Evolutionary conservation across 1,284 basidiomycete species (phyloP), one percentile per base, ranked within the genome.

Genomic region (Leccinum angustisporum): DNA sequence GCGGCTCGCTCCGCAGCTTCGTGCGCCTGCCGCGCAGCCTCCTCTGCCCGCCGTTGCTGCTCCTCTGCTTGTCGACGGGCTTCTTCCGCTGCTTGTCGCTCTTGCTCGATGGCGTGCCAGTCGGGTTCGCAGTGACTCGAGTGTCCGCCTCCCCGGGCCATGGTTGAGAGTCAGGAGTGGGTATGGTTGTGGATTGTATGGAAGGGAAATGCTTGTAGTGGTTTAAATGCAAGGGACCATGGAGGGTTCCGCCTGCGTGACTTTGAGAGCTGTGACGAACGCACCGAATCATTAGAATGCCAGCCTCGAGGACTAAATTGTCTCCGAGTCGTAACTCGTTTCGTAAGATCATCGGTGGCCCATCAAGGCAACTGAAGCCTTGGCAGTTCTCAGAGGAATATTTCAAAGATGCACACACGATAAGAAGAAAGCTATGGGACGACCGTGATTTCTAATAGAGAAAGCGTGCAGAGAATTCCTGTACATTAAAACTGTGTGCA

Each of bases 101-200:
- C 34, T 31, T 27, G 70, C 7, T 70, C 69, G 18, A 74, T 72
- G 13, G 73, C 73, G 5, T 40, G 56, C 73, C 72, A 68, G 13
- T 73, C 60, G 0, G 69, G 73, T 50, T 72, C 72, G 1, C 57
- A 59, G 34, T 74, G 72, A n/a, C 54, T 69, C 8, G 70, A 75
- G 9, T 74, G 72, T 6, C 63, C 61, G 18, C 70, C 71, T 9
- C 73, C 73, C 21, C 21, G 21, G 21, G 21, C 21, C 71, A 75
- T 72, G n/a, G 57, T 55, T 18, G 57, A 21, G 16, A 7, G 9
- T 36, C 13, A 27, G 30, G 10, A 7, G 13, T 25, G 18, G 36
- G 16, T 27, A 31, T 4, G 8, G 21, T 25, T 18, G 50, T 36
- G 43, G 40, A n/a, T 10, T 11, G 54, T 10, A 13, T 56, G 51